Percentiles rank a stretch among this genome's conserved stretches.
Conservation (phyloP, 2,329 filamentous ascomycete genomes). For the Verticillium albo-atrum region DNA sequence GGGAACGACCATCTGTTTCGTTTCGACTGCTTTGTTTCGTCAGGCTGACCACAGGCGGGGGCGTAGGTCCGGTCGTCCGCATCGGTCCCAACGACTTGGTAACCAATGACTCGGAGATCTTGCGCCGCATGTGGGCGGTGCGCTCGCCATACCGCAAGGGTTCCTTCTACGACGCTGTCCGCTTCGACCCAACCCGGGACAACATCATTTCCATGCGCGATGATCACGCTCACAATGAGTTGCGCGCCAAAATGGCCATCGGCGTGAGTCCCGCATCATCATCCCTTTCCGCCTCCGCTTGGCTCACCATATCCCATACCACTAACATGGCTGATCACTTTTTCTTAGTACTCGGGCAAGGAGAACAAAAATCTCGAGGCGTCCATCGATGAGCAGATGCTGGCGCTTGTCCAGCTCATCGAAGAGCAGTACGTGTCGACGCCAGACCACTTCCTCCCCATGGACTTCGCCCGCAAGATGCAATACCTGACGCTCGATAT, state of each 20-base stretch:
- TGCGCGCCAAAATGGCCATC: slow-evolving; percentile 43
- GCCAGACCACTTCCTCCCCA: slow-evolving; percentile 26
- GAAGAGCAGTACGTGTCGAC: slow-evolving; percentile 38
- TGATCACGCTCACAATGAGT: slow-evolving; percentile 33
- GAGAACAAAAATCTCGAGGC: slow-evolving; percentile 45
- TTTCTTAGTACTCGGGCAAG: slow-evolving; percentile 45
- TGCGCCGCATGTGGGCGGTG: slow-evolving; percentile 26
- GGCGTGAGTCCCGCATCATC: slow-evolving; percentile 26
- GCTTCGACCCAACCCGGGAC: slow-evolving; percentile 24
- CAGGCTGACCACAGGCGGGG: slow-evolving; percentile 11
- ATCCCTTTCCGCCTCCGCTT: neutral
- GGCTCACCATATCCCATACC: slow-evolving; percentile 3
- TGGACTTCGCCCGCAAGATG: slow-evolving; percentile 43
- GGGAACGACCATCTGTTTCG: neutral
- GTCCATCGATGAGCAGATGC: slow-evolving; percentile 42
- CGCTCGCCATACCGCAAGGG: slow-evolving; percentile 24
- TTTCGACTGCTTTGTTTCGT: slow-evolving; percentile 3
- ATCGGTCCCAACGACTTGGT: slow-evolving; percentile 29
- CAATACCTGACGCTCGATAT: slow-evolving; percentile 54
- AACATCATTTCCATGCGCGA: slow-evolving; percentile 26
- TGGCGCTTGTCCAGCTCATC: slow-evolving; percentile 42
- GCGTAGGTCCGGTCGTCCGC: slow-evolving; percentile 25
- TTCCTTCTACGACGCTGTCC: slow-evolving; percentile 33
- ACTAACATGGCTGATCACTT: neutral
- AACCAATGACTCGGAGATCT: slow-evolving; percentile 27